These are phyloP conservation scores for Eimeria necatrix DNA, from an alignment of 169 alveolate species.

Conservation along the genomic window DNA sequence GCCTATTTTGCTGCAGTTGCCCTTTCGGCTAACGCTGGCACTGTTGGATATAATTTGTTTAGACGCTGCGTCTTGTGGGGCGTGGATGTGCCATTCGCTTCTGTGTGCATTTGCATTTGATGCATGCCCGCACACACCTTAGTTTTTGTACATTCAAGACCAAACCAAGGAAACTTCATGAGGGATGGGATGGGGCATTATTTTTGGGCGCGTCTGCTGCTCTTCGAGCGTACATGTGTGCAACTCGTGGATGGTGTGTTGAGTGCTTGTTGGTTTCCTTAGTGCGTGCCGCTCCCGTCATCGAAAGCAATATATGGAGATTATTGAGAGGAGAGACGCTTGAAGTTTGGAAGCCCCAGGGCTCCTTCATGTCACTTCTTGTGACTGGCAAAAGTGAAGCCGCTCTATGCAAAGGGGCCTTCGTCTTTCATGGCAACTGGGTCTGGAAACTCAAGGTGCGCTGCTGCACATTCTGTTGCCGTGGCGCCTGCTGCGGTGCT, in stretches of 20 bases:
- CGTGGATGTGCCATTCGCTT: too few species aligned
- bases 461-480: not conserved
- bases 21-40: too few species aligned
- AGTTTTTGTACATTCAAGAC: too few species aligned
- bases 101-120: too few species aligned
- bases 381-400: constrained; percentile 9
- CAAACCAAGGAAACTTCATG: too few species aligned
- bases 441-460: constrained; percentile 34
- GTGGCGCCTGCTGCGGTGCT: not conserved
- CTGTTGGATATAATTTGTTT: too few species aligned
- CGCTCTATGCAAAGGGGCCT: not conserved
- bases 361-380: constrained; percentile 12
- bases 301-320: constrained; percentile 28
- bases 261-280: not conserved
- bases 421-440: not conserved
- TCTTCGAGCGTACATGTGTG: not conserved
- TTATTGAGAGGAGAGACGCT: constrained; percentile 8
- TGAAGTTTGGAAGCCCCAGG: not conserved
- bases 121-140: too few species aligned
- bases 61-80: too few species aligned
- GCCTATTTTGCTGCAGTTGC: not conserved
- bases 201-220: not conserved
- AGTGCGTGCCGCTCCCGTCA: constrained; percentile 59
- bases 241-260: not conserved
- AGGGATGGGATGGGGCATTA: too few species aligned